Evolutionary conservation across 768 basidiomycete genomes (phyloP).

Genomic region (Kwoniella sp.): DNA sequence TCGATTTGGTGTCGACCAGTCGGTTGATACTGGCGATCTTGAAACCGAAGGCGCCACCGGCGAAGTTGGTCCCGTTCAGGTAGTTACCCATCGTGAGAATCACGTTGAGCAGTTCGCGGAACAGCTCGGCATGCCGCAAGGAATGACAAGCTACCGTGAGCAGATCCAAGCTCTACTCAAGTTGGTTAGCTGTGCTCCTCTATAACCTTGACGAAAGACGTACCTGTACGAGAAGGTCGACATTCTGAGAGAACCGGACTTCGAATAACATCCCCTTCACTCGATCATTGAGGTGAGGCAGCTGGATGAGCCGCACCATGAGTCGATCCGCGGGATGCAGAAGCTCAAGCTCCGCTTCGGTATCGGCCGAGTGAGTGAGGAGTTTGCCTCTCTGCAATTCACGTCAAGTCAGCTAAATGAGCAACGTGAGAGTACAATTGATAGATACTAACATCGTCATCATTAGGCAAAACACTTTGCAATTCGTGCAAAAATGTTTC

Average conservation of each 20-base stretch:
- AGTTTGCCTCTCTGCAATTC: constrained; percentile 37
- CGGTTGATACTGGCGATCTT: constrained; percentile 97
- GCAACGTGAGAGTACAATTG: neutral
- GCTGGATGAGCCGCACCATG: constrained; percentile 95
- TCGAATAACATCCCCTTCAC: constrained; percentile 96
- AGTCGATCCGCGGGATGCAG: constrained; percentile 94
- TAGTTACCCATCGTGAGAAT: constrained; percentile 96
- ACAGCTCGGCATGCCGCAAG: constrained; percentile 76
- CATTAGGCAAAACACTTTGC: constrained; percentile 82
- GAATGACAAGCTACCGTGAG: constrained; percentile 78
- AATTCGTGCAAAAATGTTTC: constrained; percentile 87
- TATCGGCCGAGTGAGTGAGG: constrained; percentile 67
- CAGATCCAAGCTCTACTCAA: constrained; percentile 71
- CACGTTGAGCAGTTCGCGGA: constrained; percentile 90
- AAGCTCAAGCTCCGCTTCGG: constrained; percentile 77
- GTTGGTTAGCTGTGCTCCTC: neutral
- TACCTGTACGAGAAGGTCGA: constrained; percentile 79
- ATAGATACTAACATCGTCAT: constrained; percentile 70
- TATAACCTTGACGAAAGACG: constrained; percentile 38
- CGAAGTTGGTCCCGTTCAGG: constrained; percentile 94
- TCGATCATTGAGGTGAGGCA: constrained; percentile 80
- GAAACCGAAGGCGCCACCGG: constrained; percentile 97
- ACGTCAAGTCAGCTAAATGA: neutral
- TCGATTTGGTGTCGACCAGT: constrained; percentile 97
- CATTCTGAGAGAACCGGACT: constrained; percentile 81